Evolutionary conservation across 148 eudicot genomes (phyloP), one percentile per base, ranked within the genome.

Genomic region (Heliamphora exappendiculata): DNA sequence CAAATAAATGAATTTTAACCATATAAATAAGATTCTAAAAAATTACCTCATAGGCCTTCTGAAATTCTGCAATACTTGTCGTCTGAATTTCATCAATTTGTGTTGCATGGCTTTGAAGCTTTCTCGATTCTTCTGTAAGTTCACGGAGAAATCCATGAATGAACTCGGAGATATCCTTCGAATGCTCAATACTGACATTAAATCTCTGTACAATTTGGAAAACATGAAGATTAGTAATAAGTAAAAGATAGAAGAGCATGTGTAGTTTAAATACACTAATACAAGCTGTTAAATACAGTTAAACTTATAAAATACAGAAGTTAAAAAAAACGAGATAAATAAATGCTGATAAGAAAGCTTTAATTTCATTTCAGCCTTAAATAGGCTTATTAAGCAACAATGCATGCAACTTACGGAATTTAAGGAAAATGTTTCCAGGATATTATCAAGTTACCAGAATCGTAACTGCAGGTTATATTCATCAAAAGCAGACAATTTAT

Each of bases 21-120:
- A 55, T 41, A 44, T 22, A 9, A 12, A 37, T 57, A 54, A 34
- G 66, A 37, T 70, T 42, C 36, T 29, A 31, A 4, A 55, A 45
- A 45, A 63, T 65, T 72, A 89, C 98, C 94, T 94, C 91, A 76
- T 87, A 93, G 36, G 90, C 90, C 83, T 86, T 87, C 81, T 85
- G 91, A 76, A 95, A 91, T 39, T 88, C 96, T 79, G 80, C 83
- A 63, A 95, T 89, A 75, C 84, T 87, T 69, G 81, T 83, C 19
- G 81, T 79, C 81, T 93, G 96, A 82, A 84, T 75, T 79, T 86
- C 88, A 82, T 91, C 91, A 74, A 83, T 82, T 74, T 87, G 84
- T 59, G 83, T 84, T 26, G 91, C 89, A 81, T 91, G 94, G 74
- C 77, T 75, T 75, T 87, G 86, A 70, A 95, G 91, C 64, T 78